Evolutionary conservation across 331 rosid genomes (phyloP), one percentile per base, ranked within the genome.

Genomic region (Malus hybrid): DNA sequence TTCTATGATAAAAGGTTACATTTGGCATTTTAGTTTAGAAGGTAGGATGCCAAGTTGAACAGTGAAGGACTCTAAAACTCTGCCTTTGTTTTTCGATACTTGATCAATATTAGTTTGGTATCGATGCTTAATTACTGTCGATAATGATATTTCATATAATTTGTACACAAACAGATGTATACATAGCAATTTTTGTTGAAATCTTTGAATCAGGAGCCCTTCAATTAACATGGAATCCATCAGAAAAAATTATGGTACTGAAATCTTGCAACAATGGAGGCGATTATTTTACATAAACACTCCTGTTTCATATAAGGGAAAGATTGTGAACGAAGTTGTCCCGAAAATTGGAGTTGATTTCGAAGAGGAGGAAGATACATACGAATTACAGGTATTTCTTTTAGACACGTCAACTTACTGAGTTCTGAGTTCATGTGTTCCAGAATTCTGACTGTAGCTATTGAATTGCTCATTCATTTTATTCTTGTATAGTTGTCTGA

Each of bases 131-230:
- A 24, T 67, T n/a, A 39, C 56, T 67, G 56, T 20, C 72, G 24
- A 13, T 20, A 18, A 20, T 44, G 5, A 13, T 36, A 13, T 22
- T 39, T 42, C 3, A 22, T 39, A 3, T 20, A 5, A 54, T 39
- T 69, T 75, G 16, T 56, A 27, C 28, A 8, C 27, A 24, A 56
- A 14, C 44, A 55, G 11, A 69, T 48, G 68, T 39, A 73, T 61
- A 73, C 69, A 24, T 24, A 24, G 24, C 33, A 64, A 74, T 8
- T 46, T 19, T 22, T 55, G 20, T 6, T 14, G 15, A 55, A 44
- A 64, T 61, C 59, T 73, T 15, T 85, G 32, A 42, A 24, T 67
- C 80, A 85, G 91, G 78, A 67, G 44, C 63, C 78, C 84, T 76
- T 85, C 76, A 14, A 48, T 32, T 57, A 48, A 64, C 8, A 65